A percentile compares a stretch with the other conserved stretches of the same genome.
These are phyloP conservation scores for Melampsora americana DNA, from an alignment of 1,284 basidiomycete species.

Conservation along the genomic window DNA sequence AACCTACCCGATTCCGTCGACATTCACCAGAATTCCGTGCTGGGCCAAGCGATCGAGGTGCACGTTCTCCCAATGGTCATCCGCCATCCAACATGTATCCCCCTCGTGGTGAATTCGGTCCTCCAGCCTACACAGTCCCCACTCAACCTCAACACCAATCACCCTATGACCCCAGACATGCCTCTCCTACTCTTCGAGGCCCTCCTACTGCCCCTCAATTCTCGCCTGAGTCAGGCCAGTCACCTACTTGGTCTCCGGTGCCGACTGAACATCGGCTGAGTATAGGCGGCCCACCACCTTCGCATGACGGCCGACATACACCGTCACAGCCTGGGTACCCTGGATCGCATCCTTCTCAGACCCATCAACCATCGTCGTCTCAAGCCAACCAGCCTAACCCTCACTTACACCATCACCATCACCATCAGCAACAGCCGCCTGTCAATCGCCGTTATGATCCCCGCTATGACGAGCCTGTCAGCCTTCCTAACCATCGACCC, in stretches of 20 bases:
- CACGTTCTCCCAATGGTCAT: constrained; percentile 9
- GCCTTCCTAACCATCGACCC: constrained; percentile 11
- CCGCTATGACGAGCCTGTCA: constrained; percentile 26
- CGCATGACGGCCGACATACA: not conserved
- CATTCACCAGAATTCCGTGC: constrained; percentile 22
- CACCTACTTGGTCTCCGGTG: constrained; percentile 23
- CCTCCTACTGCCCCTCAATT: constrained; percentile 13
- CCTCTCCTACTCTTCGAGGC: constrained; percentile 25
- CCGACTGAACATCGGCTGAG: not conserved
- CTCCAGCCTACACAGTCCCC: constrained; percentile 17
- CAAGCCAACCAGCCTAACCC: not conserved
- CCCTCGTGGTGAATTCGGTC: constrained; percentile 22
- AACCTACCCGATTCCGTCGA: constrained; percentile 12
- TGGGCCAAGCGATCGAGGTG: constrained; percentile 8
- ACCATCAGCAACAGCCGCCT: constrained; percentile 22
- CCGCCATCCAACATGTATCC: constrained; percentile 5
- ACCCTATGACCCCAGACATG: constrained; percentile 36
- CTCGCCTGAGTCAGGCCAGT: constrained; percentile 17
- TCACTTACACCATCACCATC: not conserved
- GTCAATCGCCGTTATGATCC: constrained; percentile 38
- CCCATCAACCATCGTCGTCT: not conserved
- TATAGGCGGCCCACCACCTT: not conserved
- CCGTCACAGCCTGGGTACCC: constrained; percentile 23
- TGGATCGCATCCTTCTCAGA: constrained; percentile 18
- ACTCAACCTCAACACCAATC: constrained; percentile 28